Percentiles rank a stretch among this genome's conserved stretches.
These are phyloP conservation scores for Neurospora discreta DNA, from an alignment of 495 filamentous ascomycete species.

Conservation along the genomic window DNA sequence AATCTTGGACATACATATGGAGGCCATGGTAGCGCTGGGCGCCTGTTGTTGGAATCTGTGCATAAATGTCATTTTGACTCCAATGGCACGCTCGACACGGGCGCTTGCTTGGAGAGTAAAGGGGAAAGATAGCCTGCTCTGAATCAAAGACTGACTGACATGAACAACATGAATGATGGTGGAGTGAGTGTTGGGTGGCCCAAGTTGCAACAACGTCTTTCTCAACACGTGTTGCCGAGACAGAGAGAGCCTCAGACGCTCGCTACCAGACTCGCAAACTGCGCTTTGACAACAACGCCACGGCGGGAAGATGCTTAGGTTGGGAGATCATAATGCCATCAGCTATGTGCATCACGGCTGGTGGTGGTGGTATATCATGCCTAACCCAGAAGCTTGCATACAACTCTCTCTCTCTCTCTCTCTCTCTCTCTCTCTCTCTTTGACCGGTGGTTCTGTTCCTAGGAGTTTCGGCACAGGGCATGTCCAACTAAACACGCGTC, in stretches of 20 bases:
- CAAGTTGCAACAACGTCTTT: not conserved
- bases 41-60: not conserved
- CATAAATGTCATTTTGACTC: not conserved
- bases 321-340: not conserved
- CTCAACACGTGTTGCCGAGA: not conserved
- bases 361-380: not conserved
- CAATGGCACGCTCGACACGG: not conserved
- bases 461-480: not conserved
- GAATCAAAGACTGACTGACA: not conserved
- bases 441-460: not conserved
- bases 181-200: not conserved
- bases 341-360: not conserved
- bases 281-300: not conserved
- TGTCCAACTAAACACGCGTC: not conserved
- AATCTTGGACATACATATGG: not conserved
- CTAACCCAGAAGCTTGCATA: not conserved
- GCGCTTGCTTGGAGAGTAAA: not conserved
- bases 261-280: not conserved
- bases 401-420: not conserved
- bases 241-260: not conserved
- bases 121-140: not conserved
- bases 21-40: not conserved
- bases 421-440: not conserved
- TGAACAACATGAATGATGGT: not conserved
- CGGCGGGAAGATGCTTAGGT: not conserved